Conservation (phyloP, 371 early-diverging fungal genomes). For the Quaeritorhiza haematococci region DNA sequence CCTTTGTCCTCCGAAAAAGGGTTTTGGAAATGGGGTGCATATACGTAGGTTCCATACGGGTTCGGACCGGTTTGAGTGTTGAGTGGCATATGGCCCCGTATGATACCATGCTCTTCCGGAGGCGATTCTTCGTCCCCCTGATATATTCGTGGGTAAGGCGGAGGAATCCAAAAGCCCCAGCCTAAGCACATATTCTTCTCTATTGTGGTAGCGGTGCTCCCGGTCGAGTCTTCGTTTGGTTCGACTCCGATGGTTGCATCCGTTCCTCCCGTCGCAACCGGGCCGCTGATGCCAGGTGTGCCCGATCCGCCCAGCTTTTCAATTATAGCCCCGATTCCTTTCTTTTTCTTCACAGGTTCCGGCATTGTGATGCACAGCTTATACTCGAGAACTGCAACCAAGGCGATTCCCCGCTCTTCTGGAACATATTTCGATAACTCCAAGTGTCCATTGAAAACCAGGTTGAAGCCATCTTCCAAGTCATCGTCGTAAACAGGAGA, state of each 20-base stretch:
- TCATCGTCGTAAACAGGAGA: conserved; percentile 15
- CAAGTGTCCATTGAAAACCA: conserved; percentile 29
- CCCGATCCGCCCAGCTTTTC: conserved; percentile 16
- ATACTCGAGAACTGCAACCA: conserved; percentile 37
- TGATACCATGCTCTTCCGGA: too few relatives aligned
- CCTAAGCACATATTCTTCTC: conserved; percentile 31
- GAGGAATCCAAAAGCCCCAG: conserved; percentile 29
- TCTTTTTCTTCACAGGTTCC: conserved; percentile 15
- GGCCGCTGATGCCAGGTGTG: too few relatives aligned
- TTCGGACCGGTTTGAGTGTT: conserved; percentile 4
- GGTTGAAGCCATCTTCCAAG: conserved; percentile 19
- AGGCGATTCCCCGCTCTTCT: conserved; percentile 17
- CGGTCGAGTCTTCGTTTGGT: conserved; percentile 4
- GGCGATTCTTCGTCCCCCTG: background rate
- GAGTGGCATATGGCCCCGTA: too few relatives aligned
- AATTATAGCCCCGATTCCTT: conserved; percentile 15
- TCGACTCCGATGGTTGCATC: too few relatives aligned
- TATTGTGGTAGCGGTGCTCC: conserved; percentile 4
- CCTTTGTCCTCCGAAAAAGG: too few relatives aligned
- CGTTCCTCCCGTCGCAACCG: too few relatives aligned
- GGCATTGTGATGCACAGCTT: conserved; percentile 19
- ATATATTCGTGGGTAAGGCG: conserved; percentile 5
- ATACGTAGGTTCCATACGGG: conserved; percentile 14
- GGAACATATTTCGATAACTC: conserved; percentile 22
- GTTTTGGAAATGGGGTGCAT: background rate